Evolutionary conservation across 768 basidiomycete genomes (phyloP).

Genomic region (Strobilomyces dryophilus): DNA sequence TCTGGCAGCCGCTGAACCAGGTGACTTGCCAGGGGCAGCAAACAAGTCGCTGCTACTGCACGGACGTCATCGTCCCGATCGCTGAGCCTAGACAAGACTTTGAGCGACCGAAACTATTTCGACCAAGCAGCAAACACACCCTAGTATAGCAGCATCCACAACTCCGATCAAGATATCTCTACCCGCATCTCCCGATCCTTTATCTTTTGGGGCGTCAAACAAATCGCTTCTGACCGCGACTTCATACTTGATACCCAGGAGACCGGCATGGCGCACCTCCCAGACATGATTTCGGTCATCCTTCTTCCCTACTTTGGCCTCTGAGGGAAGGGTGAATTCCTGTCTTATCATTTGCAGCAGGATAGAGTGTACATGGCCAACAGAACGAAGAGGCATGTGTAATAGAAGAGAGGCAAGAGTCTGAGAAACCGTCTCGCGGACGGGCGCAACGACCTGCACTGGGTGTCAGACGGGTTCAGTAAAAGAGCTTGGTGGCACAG

Average conservation of each 20-base stretch:
- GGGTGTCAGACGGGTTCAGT: neutral
- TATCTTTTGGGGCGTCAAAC: conserved; percentile 42
- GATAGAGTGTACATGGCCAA: conserved; percentile 76
- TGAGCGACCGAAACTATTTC: conserved; percentile 4
- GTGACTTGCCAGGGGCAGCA: conserved; percentile 81
- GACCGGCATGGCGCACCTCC: conserved; percentile 97
- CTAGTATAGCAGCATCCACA: conserved; percentile 86
- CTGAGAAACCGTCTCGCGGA: conserved; percentile 94
- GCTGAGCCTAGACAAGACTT: conserved; percentile 53
- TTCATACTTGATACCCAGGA: conserved; percentile 96
- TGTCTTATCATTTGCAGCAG: conserved; percentile 94
- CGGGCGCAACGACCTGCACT: conserved; percentile 84
- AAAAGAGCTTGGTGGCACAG: conserved; percentile 6
- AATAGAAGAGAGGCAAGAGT: conserved; percentile 86
- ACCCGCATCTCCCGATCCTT: conserved; percentile 39
- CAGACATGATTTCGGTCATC: conserved; percentile 64
- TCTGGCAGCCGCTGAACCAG: conserved; percentile 74
- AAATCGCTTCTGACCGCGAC: conserved; percentile 90
- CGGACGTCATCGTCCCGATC: conserved; percentile 96
- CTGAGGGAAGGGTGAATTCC: conserved; percentile 54
- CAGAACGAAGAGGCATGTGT: conserved; percentile 80
- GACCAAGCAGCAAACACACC: conserved; percentile 43
- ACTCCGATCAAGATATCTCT: conserved; percentile 69
- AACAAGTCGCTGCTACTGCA: conserved; percentile 88
- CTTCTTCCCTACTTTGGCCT: conserved; percentile 30